Evolutionary conservation across 2,329 filamentous ascomycete species (phyloP), one percentile per base, ranked within the genome.

Genomic region (Drechslera avenae): DNA sequence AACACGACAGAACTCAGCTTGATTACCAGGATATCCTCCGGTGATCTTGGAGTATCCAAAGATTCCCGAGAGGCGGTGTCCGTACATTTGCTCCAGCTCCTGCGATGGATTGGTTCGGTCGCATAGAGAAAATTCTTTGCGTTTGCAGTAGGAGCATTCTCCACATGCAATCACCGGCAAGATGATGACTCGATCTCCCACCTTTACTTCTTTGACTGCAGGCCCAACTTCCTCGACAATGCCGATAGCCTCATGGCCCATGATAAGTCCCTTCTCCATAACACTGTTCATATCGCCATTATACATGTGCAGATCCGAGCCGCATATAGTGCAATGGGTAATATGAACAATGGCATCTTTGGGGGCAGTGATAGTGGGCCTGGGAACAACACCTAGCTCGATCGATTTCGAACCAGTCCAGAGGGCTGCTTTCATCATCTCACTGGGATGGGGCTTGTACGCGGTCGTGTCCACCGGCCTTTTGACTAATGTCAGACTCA

Each of bases 211-310:
- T 21, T 80, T 89, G 52, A 96, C 90, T 30, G 87, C 89, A 26
- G 89, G 83, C 74, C 91, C 88, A 46, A 87, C 87, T 10, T 90
- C 88, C 56, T 96, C 81, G 47, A 96, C 75, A 18, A 79, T 86
- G 51, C 91, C 92, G 6, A 90, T 88, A 32, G 89, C 92, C 77
- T 96, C 91, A 78, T 96, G 91, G 59, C 92, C 91, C 16, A 97
- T 73, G n/a, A 63, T 56, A n/a, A 53, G 43, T 2, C 49, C 52
- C 19, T 50, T 35, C 19, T 34, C 51, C 43, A 36, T 50, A 3
- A 37, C 43, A 5, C 13, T 95, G 60, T 90, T 91, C 16, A 92
- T 91, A 71, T 96, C 96, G 77, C 72, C 60, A 16, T 39, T 43
- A 19, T 61, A 58, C 31, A 57, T 52, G 44, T 54, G 50, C 31